A percentile compares a stretch with the other conserved stretches of the same genome.
phyloP scores from a whole-genome alignment of 768 basidiomycete genomes.

The Sporobolomyces phaffii region DNA sequence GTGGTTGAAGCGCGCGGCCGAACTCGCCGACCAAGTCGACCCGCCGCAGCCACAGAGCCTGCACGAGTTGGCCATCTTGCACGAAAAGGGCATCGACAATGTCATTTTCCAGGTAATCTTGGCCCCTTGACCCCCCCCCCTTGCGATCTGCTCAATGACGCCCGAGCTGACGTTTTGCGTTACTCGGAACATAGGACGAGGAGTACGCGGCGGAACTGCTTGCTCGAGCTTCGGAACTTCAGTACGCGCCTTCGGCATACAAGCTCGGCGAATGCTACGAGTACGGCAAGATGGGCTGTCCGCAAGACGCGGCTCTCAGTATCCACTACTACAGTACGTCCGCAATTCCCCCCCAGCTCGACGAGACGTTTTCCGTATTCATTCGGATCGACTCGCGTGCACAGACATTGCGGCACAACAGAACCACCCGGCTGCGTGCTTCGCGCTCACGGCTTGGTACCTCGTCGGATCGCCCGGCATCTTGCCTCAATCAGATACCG shows the following conservation, averaged over 20 bases:
- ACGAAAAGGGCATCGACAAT: constrained; percentile 96
- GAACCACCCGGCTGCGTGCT: constrained; percentile 92
- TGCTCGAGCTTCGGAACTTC: constrained; percentile 90
- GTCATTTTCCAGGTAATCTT: constrained; percentile 74
- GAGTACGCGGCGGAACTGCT: constrained; percentile 92
- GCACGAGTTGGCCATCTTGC: constrained; percentile 86
- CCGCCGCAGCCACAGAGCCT: constrained; percentile 60
- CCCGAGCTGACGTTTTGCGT: neutral
- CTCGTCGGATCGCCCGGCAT: constrained; percentile 96
- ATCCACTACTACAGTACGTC: constrained; percentile 78
- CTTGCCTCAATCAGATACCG: constrained; percentile 94
- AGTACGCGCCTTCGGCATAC: constrained; percentile 93
- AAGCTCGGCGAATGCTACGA: constrained; percentile 97
- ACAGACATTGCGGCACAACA: constrained; percentile 96
- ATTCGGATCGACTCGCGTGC: constrained; percentile 45
- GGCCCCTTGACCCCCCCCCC: neutral
- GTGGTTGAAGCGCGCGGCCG: constrained; percentile 95
- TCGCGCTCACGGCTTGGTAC: constrained; percentile 98
- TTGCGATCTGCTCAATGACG: no score
- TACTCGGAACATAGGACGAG: constrained; percentile 57
- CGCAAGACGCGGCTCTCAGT: constrained; percentile 89
- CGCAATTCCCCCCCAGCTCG: no score
- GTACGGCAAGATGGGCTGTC: constrained; percentile 97
- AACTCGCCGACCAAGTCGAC: constrained; percentile 51
- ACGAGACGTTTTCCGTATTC: no score